These are phyloP conservation scores for Pleurotus tuoliensis DNA, from an alignment of 768 basidiomycete species.

Conservation along the genomic window DNA sequence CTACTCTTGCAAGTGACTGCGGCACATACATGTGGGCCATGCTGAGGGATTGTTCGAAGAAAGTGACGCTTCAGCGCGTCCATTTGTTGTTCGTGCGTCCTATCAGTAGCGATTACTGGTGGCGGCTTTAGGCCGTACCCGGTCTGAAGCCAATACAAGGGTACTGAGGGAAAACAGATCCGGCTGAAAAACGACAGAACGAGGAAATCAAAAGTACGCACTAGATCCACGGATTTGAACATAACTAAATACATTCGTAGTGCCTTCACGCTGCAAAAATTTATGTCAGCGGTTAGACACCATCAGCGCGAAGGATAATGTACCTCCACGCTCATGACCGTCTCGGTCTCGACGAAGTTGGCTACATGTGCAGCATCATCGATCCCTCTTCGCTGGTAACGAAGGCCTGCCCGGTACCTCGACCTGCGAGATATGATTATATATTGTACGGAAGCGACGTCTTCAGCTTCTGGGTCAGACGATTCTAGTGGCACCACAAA, in stretches of 20 bases:
- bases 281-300: not conserved
- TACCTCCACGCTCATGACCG: conserved; percentile 80
- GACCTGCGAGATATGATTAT: conserved; percentile 83
- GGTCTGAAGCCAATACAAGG: conserved; percentile 89
- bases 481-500: conserved; percentile 59
- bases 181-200: not conserved
- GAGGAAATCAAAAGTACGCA: conserved; percentile 29
- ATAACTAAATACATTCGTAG: conserved; percentile 79
- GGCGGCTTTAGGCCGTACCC: conserved; percentile 87
- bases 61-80: conserved; percentile 76
- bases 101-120: conserved; percentile 69
- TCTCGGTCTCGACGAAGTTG: conserved; percentile 95
- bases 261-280: conserved; percentile 59
- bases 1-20: conserved; percentile 6
- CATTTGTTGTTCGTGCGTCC: conserved; percentile 68
- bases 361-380: conserved; percentile 92
- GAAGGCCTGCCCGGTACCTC: conserved; percentile 83
- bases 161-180: conserved; percentile 50
- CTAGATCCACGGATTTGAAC: conserved; percentile 92
- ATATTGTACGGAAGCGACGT: conserved; percentile 65
- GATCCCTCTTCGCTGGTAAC: conserved; percentile 93
- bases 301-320: not conserved
- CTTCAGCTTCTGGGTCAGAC: conserved; percentile 34
- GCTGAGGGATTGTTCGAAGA: conserved; percentile 53
- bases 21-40: conserved; percentile 75